Conservation (phyloP, 129 eudicot species). For the Daucus carota region DH1_v3.0 NC_030381.2:40943001-40943500, state of each 20-base stretch:
- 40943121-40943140: too few species aligned
- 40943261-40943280: slow-evolving; percentile 71
- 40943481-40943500: neutral
- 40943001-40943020: too few species aligned
- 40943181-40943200: too few species aligned
- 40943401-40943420: slow-evolving; percentile 5
- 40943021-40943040: too few species aligned
- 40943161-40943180: too few species aligned
- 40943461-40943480: neutral
- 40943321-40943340: slow-evolving; percentile 45
- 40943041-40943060: too few species aligned
- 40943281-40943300: slow-evolving; percentile 92
- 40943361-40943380: slow-evolving; percentile 76
- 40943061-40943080: too few species aligned
- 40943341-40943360: slow-evolving; percentile 52
- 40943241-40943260: slow-evolving; percentile 78
- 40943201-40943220: too few species aligned
- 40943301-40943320: slow-evolving; percentile 65
- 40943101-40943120: too few species aligned
- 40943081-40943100: too few species aligned
- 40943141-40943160: too few species aligned
- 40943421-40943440: neutral
- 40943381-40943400: slow-evolving; percentile 77
- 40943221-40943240: too few species aligned
- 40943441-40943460: neutral